phyloP scores from a whole-genome alignment of 306 rosid species.

The Albizia julibrissin region DNA sequence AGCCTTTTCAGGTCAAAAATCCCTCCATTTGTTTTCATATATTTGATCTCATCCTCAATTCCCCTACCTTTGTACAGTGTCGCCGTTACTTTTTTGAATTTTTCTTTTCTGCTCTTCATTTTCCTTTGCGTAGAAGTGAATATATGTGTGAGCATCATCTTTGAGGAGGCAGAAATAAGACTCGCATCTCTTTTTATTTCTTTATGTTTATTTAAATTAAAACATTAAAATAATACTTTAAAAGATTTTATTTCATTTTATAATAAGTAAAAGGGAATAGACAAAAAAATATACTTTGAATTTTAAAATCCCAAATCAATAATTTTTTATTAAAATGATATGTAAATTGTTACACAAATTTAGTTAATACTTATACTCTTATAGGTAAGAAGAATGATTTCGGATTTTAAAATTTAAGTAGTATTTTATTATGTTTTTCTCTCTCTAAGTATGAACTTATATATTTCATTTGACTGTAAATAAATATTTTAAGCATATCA shows the following conservation, averaged over 20 bases:
- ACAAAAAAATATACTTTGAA: too few relatives aligned
- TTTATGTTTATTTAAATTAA: too few relatives aligned
- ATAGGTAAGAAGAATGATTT: too few relatives aligned
- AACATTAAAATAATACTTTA: background rate
- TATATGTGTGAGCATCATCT: background rate
- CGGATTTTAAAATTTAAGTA: accelerated
- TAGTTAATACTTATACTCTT: too few relatives aligned
- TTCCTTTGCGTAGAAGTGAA: background rate
- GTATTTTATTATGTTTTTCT: too few relatives aligned
- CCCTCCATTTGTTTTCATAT: background rate
- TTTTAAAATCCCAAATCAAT: too few relatives aligned
- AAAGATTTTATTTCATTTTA: background rate
- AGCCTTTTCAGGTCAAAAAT: background rate
- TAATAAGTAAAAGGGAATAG: background rate
- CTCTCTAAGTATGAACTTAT: too few relatives aligned
- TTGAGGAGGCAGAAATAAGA: background rate
- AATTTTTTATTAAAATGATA: too few relatives aligned
- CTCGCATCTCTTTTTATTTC: background rate
- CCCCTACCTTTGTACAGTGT: background rate
- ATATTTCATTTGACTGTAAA: too few relatives aligned
- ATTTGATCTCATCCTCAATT: too few relatives aligned
- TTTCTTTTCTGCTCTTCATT: background rate
- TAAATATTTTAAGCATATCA: too few relatives aligned
- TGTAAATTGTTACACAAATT: too few relatives aligned
- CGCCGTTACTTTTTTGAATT: background rate